These are phyloP conservation scores for Ophiostoma perfectum DNA, from an alignment of 2,329 filamentous ascomycete species.

Conservation along the genomic window DNA sequence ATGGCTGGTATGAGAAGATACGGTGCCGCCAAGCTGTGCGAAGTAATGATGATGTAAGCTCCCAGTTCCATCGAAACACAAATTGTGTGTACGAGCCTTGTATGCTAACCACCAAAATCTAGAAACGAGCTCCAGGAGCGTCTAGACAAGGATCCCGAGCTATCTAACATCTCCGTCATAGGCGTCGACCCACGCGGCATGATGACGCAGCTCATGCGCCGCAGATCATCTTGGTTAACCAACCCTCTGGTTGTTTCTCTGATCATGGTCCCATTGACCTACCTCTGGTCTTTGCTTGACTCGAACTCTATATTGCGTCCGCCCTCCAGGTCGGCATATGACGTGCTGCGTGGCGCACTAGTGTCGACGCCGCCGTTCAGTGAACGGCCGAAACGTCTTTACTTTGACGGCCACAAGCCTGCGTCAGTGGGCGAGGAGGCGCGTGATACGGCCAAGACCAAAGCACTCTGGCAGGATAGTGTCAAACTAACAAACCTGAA, in stretches of 20 bases:
- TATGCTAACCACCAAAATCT: background rate
- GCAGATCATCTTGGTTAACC: background rate
- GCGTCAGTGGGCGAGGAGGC: slow-evolving; percentile 28
- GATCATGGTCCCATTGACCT: background rate
- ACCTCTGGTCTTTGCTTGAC: slow-evolving; percentile 1
- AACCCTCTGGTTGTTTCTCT: background rate
- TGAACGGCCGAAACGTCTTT: background rate
- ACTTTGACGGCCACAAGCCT: slow-evolving; percentile 17
- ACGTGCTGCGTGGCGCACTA: background rate
- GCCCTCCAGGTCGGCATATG: background rate
- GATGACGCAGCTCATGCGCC: background rate
- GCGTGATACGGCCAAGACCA: slow-evolving; percentile 30
- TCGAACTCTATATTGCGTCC: background rate
- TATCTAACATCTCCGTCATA: background rate
- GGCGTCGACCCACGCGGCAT: slow-evolving; percentile 2
- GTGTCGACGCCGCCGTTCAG: background rate
- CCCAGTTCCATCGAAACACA: too few relatives aligned
- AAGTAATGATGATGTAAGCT: slow-evolving; percentile 33
- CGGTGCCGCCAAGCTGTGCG: slow-evolving; percentile 33
- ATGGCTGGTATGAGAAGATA: slow-evolving; percentile 32
- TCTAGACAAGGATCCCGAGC: background rate
- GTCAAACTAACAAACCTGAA: slow-evolving; percentile 23
- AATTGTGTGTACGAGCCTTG: background rate
- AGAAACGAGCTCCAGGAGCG: background rate
- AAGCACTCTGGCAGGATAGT: slow-evolving; percentile 32